Conservation (phyloP, 495 filamentous ascomycete genomes). For the Aspergillus leporis region DNA sequence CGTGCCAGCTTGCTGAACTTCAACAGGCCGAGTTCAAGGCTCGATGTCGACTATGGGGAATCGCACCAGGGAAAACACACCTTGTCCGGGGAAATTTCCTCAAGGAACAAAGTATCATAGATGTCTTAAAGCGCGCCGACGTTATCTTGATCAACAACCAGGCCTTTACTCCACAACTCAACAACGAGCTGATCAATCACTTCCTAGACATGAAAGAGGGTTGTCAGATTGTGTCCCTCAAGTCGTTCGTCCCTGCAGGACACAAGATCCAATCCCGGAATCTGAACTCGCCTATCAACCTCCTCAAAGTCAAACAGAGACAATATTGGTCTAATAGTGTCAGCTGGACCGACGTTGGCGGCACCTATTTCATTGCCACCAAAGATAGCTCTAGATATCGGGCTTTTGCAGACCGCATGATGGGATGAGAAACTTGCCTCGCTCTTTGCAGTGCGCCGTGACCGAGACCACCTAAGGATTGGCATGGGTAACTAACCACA, state of each 20-base stretch:
- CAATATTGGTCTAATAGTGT: conserved; percentile 81
- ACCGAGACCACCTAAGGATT: background rate
- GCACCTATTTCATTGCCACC: conserved; percentile 83
- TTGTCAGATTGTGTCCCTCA: conserved; percentile 80
- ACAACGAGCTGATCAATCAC: conserved; percentile 81
- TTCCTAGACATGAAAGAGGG: conserved; percentile 95
- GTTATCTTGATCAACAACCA: conserved; percentile 97
- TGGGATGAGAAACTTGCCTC: conserved; percentile 20
- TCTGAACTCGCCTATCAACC: conserved; percentile 72
- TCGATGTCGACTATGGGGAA: conserved; percentile 86
- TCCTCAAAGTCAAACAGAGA: conserved; percentile 70
- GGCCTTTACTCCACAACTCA: conserved; percentile 83
- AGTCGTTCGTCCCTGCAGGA: conserved; percentile 73
- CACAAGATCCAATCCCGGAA: conserved; percentile 70
- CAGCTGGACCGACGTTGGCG: conserved; percentile 86
- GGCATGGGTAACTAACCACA: background rate
- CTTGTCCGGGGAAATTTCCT: conserved; percentile 86
- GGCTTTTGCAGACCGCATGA: conserved; percentile 43
- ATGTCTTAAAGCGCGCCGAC: conserved; percentile 77
- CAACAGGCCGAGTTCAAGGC: conserved; percentile 85
- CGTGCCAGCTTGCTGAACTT: conserved; percentile 77
- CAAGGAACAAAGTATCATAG: conserved; percentile 65
- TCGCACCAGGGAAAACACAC: conserved; percentile 73
- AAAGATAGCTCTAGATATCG: conserved; percentile 66
- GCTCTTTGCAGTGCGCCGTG: background rate